A percentile compares a stretch with the other conserved stretches of the same genome.
These are phyloP conservation scores for Betula pendula DNA, from an alignment of 306 rosid species.

Conservation along the genomic window DNA sequence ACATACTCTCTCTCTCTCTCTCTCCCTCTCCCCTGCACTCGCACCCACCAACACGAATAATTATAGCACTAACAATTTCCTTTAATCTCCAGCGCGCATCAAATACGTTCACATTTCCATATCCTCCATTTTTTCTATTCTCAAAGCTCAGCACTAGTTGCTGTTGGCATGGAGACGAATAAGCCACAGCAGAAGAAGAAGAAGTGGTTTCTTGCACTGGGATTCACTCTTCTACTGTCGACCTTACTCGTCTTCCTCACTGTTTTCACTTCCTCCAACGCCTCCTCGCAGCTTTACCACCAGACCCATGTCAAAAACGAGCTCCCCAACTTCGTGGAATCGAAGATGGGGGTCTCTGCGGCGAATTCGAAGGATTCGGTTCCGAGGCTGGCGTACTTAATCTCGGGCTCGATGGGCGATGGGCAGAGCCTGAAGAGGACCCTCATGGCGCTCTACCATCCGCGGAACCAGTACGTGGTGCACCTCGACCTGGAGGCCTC, in stretches of 20 bases:
- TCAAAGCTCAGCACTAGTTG: neutral
- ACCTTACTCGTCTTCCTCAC: constrained; percentile 38
- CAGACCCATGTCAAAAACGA: constrained; percentile 21
- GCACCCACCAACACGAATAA: constrained; percentile 16
- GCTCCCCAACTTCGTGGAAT: constrained; percentile 53
- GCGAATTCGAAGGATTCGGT: constrained; percentile 31
- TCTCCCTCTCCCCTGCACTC: neutral
- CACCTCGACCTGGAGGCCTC: constrained; percentile 78
- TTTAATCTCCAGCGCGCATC: constrained; percentile 27
- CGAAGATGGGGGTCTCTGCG: constrained; percentile 41
- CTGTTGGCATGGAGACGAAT: constrained; percentile 42
- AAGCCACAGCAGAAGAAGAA: constrained; percentile 48
- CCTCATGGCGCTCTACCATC: constrained; percentile 68
- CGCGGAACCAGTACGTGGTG: constrained; percentile 63
- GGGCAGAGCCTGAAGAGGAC: constrained; percentile 67
- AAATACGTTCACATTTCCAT: neutral
- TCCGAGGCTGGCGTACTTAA: constrained; percentile 72
- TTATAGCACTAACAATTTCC: constrained; percentile 13
- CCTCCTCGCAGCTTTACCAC: constrained; percentile 26
- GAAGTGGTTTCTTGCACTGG: constrained; percentile 51
- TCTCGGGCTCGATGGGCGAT: constrained; percentile 77
- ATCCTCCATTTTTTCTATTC: neutral
- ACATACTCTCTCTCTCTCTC: too few species aligned
- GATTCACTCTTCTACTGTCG: constrained; percentile 37
- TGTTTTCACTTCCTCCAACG: constrained; percentile 34